Conservation (phyloP, 2,329 filamentous ascomycete genomes). For the Septoria petroselini region DNA sequence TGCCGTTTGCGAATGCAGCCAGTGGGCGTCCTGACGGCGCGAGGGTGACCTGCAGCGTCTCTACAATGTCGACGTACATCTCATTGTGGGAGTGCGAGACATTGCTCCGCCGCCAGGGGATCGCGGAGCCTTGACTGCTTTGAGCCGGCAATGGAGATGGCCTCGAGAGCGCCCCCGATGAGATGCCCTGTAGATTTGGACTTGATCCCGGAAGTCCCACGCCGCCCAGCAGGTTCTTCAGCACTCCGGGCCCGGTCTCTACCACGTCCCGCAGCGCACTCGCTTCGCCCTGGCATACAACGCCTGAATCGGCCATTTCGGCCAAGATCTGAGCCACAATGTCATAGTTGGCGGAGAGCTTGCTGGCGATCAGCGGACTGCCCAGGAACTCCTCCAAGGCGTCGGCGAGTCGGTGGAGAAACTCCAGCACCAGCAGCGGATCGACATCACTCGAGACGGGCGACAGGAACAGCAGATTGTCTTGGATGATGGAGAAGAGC, state of each 20-base stretch:
- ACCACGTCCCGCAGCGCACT: constrained; percentile 90
- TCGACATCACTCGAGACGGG: constrained; percentile 84
- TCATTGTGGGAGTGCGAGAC: constrained; percentile 96
- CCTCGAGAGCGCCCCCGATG: constrained; percentile 21
- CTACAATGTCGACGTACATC: constrained; percentile 91
- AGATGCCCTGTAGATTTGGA: constrained; percentile 29
- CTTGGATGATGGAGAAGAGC: constrained; percentile 82
- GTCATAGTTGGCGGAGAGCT: constrained; percentile 88
- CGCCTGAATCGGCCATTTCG: constrained; percentile 94
- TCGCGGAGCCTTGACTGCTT: constrained; percentile 45
- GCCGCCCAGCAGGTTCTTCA: constrained; percentile 83
- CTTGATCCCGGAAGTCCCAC: constrained; percentile 71
- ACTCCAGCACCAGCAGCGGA: constrained; percentile 85
- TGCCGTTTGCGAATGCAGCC: constrained; percentile 82
- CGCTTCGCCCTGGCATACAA: constrained; percentile 84
- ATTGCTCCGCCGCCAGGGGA: constrained; percentile 88
- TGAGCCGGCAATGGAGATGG: constrained; percentile 24
- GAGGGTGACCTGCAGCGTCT: constrained; percentile 81
- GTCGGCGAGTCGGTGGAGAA: constrained; percentile 89
- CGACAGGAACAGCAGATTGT: constrained; percentile 79
- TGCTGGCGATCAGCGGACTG: constrained; percentile 76
- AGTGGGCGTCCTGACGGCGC: constrained; percentile 86
- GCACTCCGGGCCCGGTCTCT: constrained; percentile 76
- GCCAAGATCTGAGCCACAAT: constrained; percentile 87
- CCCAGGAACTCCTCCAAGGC: constrained; percentile 92